Base-by-base conservation (phyloP, 2,329 filamentous ascomycete genomes). In the Ciborinia camelliae region DNA sequence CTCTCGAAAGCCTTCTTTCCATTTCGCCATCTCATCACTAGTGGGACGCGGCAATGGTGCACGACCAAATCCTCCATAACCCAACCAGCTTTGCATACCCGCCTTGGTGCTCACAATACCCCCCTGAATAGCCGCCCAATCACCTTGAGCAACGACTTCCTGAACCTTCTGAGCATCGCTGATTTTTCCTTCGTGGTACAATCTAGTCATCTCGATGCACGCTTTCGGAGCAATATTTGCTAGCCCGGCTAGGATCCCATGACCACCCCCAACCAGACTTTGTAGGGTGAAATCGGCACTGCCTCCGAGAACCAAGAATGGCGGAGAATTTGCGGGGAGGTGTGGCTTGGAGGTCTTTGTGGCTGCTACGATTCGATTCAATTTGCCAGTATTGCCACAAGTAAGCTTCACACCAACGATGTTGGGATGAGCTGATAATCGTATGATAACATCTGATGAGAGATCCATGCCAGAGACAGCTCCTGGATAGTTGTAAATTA, bases 381-480 rank as follows among this genome's bases (percentile, higher is more conserved):
- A 77, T 74, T 87, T 87, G 58, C 84, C 84, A 28, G 83, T 85
- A 80, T 92, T 96, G 70, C 91, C 92, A 76, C 92, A 96, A 48
- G 92, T 96, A 81, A 97, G 95, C 78, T 96, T 96, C 65, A 91
- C 92, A 68, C 92, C 92, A 69, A 92, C 81, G 72, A 97, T 91
- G 80, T 96, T 96, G 71, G 88, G 86, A 78, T 96, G 91, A 74
- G 86, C 79, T 50, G 89, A 89, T 55, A 96, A 86, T 76, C 84
- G 84, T 79, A 95, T 91, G 73, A 96, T 86, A 68, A 93, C 82
- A 75, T 96, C 92, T 68, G 90, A 93, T 80, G 93, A 91, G 84
- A 96, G 88, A 77, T 96, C 92, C 75, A 96, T 89, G 64, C 92
- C 92, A 12, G 90, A 85, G 10, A 95, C 92, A 57, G 91, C 92